phyloP scores from a whole-genome alignment of 2,329 filamentous ascomycete genomes.

The Fusarium nanum region DNA sequence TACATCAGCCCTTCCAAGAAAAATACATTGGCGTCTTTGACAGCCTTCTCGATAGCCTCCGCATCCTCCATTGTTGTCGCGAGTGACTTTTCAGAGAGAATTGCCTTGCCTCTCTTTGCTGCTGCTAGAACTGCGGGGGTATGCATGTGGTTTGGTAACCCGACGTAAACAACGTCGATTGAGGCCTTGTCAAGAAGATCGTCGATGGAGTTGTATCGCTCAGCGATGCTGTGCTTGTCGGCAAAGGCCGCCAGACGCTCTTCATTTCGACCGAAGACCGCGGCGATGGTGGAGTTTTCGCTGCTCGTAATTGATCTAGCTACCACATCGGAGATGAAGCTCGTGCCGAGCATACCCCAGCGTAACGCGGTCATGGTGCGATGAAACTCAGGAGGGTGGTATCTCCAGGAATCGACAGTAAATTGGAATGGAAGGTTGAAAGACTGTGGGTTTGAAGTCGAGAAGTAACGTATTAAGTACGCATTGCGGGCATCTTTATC shows the following conservation, averaged over 20 bases:
- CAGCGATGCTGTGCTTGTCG: constrained; percentile 6
- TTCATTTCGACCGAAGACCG: constrained; percentile 17
- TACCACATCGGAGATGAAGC: constrained; percentile 23
- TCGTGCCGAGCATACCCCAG: constrained; percentile 24
- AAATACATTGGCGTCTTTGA: neutral
- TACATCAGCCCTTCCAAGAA: constrained; percentile 17
- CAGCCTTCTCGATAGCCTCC: neutral
- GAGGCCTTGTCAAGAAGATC: constrained; percentile 7
- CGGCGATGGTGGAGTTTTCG: constrained; percentile 8
- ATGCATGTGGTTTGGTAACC: constrained; percentile 25
- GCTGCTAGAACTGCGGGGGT: constrained; percentile 17
- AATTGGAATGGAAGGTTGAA: rapidly evolving
- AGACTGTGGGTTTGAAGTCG: too few relatives aligned
- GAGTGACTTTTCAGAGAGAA: constrained; percentile 12
- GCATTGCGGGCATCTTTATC: too few relatives aligned
- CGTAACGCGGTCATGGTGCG: neutral
- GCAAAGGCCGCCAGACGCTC: neutral
- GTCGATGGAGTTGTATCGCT: constrained; percentile 9
- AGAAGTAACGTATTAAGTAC: too few relatives aligned
- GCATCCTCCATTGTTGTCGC: constrained; percentile 19
- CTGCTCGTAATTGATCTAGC: constrained; percentile 16
- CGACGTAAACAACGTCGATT: constrained; percentile 19
- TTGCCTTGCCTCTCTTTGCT: constrained; percentile 22
- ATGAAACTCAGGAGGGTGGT: rapidly evolving
- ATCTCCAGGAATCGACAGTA: rapidly evolving